Evolutionary conservation across 2,329 filamentous ascomycete genomes (phyloP).

Genomic region (Cladosporium sp.): DNA sequence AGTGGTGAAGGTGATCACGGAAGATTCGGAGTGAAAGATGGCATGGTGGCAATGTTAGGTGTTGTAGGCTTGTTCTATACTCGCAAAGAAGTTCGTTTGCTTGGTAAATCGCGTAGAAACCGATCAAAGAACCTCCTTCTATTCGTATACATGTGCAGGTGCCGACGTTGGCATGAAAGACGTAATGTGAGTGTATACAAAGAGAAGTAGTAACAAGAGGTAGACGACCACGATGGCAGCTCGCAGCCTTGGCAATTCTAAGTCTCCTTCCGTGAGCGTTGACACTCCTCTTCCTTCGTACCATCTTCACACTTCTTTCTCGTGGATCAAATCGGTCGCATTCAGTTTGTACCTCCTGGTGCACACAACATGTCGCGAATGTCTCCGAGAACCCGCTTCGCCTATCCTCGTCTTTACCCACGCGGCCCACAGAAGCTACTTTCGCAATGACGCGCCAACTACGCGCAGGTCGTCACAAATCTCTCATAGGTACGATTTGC

Average conservation of each 20-base stretch:
- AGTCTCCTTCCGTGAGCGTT: background rate
- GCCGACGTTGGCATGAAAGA: background rate
- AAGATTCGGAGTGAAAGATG: constrained; percentile 6
- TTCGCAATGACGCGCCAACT: constrained; percentile 5
- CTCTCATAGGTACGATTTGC: background rate
- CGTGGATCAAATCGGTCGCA: background rate
- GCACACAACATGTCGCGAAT: background rate
- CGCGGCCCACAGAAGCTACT: background rate
- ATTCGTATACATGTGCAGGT: background rate
- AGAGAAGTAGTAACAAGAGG: background rate
- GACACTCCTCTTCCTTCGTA: background rate
- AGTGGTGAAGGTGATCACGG: constrained; percentile 22
- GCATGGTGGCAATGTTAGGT: background rate
- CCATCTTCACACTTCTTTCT: background rate
- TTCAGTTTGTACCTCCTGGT: background rate
- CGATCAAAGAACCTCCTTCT: too few species aligned
- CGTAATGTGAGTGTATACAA: background rate
- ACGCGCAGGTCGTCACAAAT: constrained; percentile 8
- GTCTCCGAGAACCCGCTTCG: background rate
- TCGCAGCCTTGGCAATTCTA: background rate
- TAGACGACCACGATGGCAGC: background rate
- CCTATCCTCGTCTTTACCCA: background rate
- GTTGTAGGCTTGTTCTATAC: background rate
- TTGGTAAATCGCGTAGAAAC: background rate
- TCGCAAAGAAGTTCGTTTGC: background rate